Base-by-base conservation (phyloP, 352 stramenopile species). In the Pythium aphanidermatum region DNA sequence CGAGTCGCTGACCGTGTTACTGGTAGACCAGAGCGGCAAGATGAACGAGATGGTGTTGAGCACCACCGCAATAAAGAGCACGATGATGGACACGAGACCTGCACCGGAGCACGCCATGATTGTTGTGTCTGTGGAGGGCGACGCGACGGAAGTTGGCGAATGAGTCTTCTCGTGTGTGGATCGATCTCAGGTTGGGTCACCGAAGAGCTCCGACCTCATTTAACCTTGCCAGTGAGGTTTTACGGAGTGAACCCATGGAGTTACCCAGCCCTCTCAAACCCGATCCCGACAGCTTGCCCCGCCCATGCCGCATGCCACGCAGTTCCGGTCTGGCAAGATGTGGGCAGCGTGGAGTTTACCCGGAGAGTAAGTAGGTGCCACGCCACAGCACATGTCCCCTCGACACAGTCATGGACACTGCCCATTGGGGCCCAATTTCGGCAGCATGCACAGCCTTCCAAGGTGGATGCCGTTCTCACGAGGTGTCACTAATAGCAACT, bases 1-100 rank as follows among this genome's bases (percentile, higher is more conserved):
- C 38, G 49, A 58, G 26, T 57, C 40, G 57, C 65, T 79, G 31
- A 77, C 68, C 14, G 65, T 52, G 13, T 60, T 59, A 52, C 69
- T 86, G 19, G 71, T 84, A 33, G 67, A 81, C 74, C 74, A 86
- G 28, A 82, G 54, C 27, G 74, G 74, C 49, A 86, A 47, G n/a
- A 68, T 64, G 51, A 83, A 79, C 24, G 74, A 65, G 27, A 83
- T 67, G 47, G 65, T 41, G 57, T 81, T 84, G 46, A 86, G 62
- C 55, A 67, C 58, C 21, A 82, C 60, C 16, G 67, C 69, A 40
- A 68, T 58, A 32, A 77, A 70, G 43, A 84, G 62, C 40, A 84
- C 61, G 48, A 81, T 55, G 58, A 83, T 72, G 25, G 69, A 74
- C 11, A 81, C 39, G 43, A 81, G 57, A 4, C 74, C 74, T 0